Percentiles rank a stretch among this genome's conserved stretches.
phyloP scores from a whole-genome alignment of 2,329 filamentous ascomycete species.

The Aspergillus fumigatus region DNA sequence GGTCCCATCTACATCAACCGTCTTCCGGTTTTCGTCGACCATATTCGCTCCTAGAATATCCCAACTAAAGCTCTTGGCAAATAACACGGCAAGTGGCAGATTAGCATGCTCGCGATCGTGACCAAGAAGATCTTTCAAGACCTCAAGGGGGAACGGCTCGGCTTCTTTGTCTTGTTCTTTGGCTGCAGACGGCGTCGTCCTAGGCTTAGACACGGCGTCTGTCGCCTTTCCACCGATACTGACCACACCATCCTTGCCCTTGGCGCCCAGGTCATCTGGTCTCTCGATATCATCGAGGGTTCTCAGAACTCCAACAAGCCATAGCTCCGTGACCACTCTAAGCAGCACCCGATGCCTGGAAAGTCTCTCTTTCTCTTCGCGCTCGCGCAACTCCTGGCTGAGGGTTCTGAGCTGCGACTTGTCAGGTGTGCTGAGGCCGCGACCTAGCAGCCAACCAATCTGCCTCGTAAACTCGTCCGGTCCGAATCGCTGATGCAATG shows the following conservation, averaged over 20 bases:
- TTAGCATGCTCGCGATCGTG: slow-evolving; percentile 92
- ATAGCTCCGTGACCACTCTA: slow-evolving; percentile 88
- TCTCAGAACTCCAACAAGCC: slow-evolving; percentile 83
- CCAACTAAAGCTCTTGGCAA: slow-evolving; percentile 95
- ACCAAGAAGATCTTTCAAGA: slow-evolving; percentile 92
- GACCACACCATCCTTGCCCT: slow-evolving; percentile 51
- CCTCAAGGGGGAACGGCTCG: slow-evolving; percentile 93
- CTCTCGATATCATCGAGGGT: slow-evolving; percentile 68
- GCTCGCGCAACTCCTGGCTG: slow-evolving; percentile 76
- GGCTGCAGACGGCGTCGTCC: slow-evolving; percentile 52
- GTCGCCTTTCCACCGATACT: slow-evolving; percentile 41
- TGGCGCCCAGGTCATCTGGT: slow-evolving; percentile 56
- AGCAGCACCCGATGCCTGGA: slow-evolving; percentile 79
- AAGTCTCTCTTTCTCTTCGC: slow-evolving; percentile 92
- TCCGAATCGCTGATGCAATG: slow-evolving; percentile 92
- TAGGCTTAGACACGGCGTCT: slow-evolving; percentile 59
- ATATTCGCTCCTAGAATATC: slow-evolving; percentile 81
- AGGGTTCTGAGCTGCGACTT: slow-evolving; percentile 76
- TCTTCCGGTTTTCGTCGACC: slow-evolving; percentile 73
- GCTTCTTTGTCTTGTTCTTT: slow-evolving; percentile 62
- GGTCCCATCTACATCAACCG: slow-evolving; percentile 73
- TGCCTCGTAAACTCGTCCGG: slow-evolving; percentile 85
- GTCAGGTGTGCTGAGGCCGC: slow-evolving; percentile 86
- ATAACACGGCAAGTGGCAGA: slow-evolving; percentile 84
- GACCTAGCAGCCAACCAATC: slow-evolving; percentile 86